These are phyloP conservation scores for Erysiphe pulchra DNA, from an alignment of 2,329 filamentous ascomycete species.

Conservation along the genomic window DNA sequence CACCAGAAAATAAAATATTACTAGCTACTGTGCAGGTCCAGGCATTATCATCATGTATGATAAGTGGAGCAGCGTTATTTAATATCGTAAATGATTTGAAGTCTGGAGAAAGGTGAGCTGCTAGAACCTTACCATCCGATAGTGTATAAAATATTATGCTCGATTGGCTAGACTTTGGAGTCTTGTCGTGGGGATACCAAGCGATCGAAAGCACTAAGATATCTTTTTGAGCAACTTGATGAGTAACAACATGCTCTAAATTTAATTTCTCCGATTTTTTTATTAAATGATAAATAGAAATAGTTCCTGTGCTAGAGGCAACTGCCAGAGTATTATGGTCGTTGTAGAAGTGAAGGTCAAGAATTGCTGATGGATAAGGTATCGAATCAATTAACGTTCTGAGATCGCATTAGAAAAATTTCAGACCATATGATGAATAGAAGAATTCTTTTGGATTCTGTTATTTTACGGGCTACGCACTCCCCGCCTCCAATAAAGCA, in stretches of 20 bases:
- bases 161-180: not conserved
- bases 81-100: not conserved
- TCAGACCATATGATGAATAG: no score
- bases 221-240: not conserved
- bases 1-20: not conserved
- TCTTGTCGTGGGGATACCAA: not conserved
- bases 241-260: not conserved
- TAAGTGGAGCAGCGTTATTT: not conserved
- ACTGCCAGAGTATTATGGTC: not conserved
- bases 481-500: not conserved
- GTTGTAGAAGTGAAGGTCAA: constrained; percentile 1
- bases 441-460: no score
- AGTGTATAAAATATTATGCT: not conserved
- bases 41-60: not conserved
- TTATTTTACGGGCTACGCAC: no score
- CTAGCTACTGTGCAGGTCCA: not conserved
- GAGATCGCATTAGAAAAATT: not conserved
- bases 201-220: not conserved
- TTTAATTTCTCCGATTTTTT: not conserved
- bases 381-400: not conserved
- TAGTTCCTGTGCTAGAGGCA: not conserved
- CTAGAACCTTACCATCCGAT: not conserved
- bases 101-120: not conserved
- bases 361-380: not conserved
- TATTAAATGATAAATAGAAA: not conserved